Evolutionary conservation across 2,329 filamentous ascomycete genomes (phyloP), one percentile per base, ranked within the genome.

Genomic region (Alternaria consortialis): DNA sequence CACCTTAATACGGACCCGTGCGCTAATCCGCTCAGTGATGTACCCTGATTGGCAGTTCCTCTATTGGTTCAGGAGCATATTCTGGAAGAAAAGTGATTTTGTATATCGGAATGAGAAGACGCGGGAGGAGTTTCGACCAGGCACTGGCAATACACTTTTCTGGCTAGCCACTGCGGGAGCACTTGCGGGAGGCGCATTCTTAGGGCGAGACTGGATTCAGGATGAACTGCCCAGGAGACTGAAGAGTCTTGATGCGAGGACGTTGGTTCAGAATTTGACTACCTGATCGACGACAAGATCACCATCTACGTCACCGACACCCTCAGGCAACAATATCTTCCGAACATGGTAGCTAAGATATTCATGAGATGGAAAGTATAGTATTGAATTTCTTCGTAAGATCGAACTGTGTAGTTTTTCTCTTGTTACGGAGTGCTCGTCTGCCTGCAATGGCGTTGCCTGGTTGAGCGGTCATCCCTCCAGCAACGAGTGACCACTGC

Each of bases 31-130:
- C 11, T 4, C n/a, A 64, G 62, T 82, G 66, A 83, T 86, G 78
- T 86, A 84, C 63, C 84, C 84, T 0, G 82, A 84, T 48, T 85
- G 80, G 77, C 83, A 85, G 67, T 84, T 80, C 56, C 73, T 76
- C 53, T 85, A 80, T 60, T 86, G 83, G 82, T 54, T 80, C 17
- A 69, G 84, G 13, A 85, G 81, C 54, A 65, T 85, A 1, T 84
- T 84, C 54, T 74, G 81, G 40, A 70, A 71, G 1, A 79, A 71
- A 68, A 58, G 63, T 2, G 81, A 84, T 43, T 80, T 83, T 57
- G 60, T 74, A 5, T 80, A 77, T 58, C 64, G 59, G 7, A 68
- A 73, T 47, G 68, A 64, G 29, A 54, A 55, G 51, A 71, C 58
- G 3, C 69, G 69, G 6, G 50, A 54, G 23, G 67, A 67, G n/a